Evolutionary conservation across 2,329 filamentous ascomycete species (phyloP).

Genomic region (Albophoma yamanashiensis): DNA sequence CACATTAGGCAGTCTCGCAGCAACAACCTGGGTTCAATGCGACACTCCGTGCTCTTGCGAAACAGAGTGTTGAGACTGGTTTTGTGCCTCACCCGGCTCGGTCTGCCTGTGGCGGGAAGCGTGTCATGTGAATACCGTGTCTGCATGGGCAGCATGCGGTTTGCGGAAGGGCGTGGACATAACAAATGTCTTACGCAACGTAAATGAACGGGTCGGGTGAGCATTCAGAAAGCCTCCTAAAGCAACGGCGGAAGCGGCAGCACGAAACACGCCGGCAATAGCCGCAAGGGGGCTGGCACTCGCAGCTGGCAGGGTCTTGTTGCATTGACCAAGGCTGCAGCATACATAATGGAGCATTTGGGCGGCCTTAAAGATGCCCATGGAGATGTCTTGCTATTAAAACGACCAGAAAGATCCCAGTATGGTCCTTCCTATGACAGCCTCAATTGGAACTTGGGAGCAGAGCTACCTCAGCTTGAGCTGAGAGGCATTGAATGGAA

Average conservation of each 20-base stretch:
- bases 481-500: neutral
- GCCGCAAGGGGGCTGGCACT: neutral
- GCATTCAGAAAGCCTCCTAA: neutral
- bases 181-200: neutral
- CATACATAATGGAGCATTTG: neutral
- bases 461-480: neutral
- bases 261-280: neutral
- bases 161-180: neutral
- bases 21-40: neutral
- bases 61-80: neutral
- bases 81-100: neutral
- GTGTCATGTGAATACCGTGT: neutral
- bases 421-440: no score
- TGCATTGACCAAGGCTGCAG: neutral
- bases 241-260: neutral
- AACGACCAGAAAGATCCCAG: neutral
- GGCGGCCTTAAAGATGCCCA: neutral
- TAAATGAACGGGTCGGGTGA: no score
- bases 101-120: neutral
- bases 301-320: neutral
- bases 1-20: neutral
- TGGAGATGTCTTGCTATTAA: neutral
- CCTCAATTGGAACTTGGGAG: neutral
- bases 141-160: neutral
- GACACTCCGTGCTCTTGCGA: neutral